phyloP scores from a whole-genome alignment of 768 basidiomycete species.

The Hypsizygus marmoreus region DNA sequence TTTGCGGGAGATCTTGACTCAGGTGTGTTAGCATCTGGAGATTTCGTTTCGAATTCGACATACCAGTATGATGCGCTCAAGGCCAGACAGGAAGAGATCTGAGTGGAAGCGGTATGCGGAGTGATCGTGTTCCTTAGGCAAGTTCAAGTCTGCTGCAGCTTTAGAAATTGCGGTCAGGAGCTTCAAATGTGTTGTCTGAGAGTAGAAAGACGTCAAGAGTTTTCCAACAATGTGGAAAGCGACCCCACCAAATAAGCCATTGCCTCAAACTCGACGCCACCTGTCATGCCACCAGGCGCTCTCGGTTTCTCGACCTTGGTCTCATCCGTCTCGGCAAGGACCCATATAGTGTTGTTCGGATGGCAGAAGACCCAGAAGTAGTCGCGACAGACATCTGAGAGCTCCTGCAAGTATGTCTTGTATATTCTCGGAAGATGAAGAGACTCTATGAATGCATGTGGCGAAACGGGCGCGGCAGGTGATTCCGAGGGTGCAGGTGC shows the following conservation, averaged over 20 bases:
- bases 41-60: conserved; percentile 22
- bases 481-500: conserved; percentile 67
- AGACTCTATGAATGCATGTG: conserved; percentile 81
- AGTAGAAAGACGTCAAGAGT: not conserved
- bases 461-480: conserved; percentile 59
- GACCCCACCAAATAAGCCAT: conserved; percentile 87
- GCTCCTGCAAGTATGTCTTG: conserved; percentile 79
- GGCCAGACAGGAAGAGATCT: conserved; percentile 87
- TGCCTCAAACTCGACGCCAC: conserved; percentile 97
- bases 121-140: conserved; percentile 68
- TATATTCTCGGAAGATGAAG: conserved; percentile 72
- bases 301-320: conserved; percentile 83
- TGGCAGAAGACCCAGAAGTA: conserved; percentile 99
- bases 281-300: conserved; percentile 97
- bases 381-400: conserved; percentile 90
- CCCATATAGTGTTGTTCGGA: conserved; percentile 90
- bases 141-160: conserved; percentile 61
- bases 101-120: conserved; percentile 83
- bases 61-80: conserved; percentile 90
- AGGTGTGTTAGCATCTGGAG: not conserved
- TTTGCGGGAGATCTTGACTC: conserved; percentile 82
- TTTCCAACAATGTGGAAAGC: not conserved
- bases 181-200: conserved; percentile 83
- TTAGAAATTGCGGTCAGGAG: conserved; percentile 81
- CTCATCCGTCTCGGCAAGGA: conserved; percentile 80